These are phyloP conservation scores for Nasturtium officinale DNA, from an alignment of 345 rosid genomes.

Conservation along the genomic window DNA sequence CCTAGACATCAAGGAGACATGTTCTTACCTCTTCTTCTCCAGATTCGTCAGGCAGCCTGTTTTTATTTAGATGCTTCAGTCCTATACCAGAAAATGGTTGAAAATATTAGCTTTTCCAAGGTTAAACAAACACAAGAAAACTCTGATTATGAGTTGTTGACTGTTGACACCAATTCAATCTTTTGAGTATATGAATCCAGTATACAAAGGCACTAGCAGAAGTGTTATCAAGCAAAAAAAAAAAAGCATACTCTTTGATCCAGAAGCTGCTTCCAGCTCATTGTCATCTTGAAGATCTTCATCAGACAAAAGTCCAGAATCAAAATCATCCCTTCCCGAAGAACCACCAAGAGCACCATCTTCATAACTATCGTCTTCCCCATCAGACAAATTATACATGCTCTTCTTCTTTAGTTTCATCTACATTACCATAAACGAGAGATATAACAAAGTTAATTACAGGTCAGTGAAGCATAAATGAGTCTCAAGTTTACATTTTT, in stretches of 20 bases:
- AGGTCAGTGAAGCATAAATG: neutral
- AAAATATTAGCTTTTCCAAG: neutral
- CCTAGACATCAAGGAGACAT: neutral
- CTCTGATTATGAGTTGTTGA: no score
- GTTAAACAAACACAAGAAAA: slow-evolving; percentile 6
- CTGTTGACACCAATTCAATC: neutral
- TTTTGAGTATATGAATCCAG: neutral
- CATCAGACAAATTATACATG: slow-evolving; percentile 82
- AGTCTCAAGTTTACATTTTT: neutral
- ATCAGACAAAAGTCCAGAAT: slow-evolving; percentile 62
- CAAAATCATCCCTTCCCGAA: slow-evolving; percentile 73
- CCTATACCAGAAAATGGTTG: slow-evolving; percentile 25
- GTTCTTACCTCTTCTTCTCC: slow-evolving; percentile 67
- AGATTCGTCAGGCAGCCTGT: slow-evolving; percentile 26
- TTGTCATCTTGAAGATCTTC: slow-evolving; percentile 54
- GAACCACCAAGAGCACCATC: slow-evolving; percentile 50
- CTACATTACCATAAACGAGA: slow-evolving; percentile 38
- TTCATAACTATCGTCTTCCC: slow-evolving; percentile 73
- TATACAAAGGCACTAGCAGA: neutral
- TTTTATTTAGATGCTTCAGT: slow-evolving; percentile 49
- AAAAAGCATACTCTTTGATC: slow-evolving; percentile 44
- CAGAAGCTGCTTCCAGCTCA: slow-evolving; percentile 45
- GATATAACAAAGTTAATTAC: neutral
- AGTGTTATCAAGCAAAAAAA: neutral
- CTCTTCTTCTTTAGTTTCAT: slow-evolving; percentile 66